A percentile compares a stretch with the other conserved stretches of the same genome.
Conservation (phyloP, 1,284 basidiomycete genomes). For the Ceratobasidium sp. region DNA sequence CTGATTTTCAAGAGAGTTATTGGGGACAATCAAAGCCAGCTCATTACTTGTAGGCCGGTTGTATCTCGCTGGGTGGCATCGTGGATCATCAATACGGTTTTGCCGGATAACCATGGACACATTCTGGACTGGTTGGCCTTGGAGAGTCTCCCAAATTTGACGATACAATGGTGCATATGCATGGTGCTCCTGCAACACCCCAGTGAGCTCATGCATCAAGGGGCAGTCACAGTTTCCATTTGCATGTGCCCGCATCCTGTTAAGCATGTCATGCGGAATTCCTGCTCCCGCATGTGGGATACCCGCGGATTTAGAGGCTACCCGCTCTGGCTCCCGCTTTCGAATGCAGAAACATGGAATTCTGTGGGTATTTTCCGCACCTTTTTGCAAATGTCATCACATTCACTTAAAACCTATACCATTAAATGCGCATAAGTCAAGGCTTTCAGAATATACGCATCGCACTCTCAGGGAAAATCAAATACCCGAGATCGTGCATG, state of each 20-base stretch:
- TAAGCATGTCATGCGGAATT: too few relatives aligned
- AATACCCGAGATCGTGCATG: too few relatives aligned
- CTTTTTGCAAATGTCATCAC: too few relatives aligned
- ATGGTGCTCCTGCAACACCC: slow-evolving; percentile 50
- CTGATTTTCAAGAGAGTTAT: slow-evolving; percentile 43
- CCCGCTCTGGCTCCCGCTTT: too few relatives aligned
- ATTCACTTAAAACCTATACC: too few relatives aligned
- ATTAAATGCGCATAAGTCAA: too few relatives aligned
- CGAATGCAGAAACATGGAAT: too few relatives aligned
- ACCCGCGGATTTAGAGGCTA: too few relatives aligned
- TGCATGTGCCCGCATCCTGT: slow-evolving; percentile 27
- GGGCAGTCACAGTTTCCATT: slow-evolving; percentile 50
- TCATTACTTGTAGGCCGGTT: slow-evolving; percentile 57
- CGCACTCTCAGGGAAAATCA: too few relatives aligned
- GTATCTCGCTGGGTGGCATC: slow-evolving; percentile 52
- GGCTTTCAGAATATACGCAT: too few relatives aligned
- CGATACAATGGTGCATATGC: slow-evolving; percentile 52
- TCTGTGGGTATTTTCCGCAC: too few relatives aligned
- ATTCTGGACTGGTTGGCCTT: slow-evolving; percentile 45
- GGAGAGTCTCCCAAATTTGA: slow-evolving; percentile 54
- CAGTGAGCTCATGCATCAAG: slow-evolving; percentile 51
- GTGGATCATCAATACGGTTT: slow-evolving; percentile 48
- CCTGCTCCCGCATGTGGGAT: too few relatives aligned
- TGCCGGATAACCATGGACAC: background rate
- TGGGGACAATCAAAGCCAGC: slow-evolving; percentile 56